Conservation (phyloP, 257 asterid genomes). For the Verbascum thapsus region DNA sequence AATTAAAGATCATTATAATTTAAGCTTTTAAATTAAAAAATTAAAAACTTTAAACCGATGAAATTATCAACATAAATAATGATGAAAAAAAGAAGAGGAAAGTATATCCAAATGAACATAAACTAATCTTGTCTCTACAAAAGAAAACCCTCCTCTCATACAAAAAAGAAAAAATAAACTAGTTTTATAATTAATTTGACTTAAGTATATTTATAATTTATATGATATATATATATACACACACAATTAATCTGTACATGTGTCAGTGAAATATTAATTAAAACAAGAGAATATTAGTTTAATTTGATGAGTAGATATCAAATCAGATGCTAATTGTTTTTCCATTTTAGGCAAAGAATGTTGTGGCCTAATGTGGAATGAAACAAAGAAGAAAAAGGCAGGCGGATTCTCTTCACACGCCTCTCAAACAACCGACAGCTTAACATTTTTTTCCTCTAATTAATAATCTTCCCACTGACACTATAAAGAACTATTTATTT, state of each 20-base stretch:
- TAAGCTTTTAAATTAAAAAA: slow-evolving; percentile 14
- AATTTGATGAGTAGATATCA: slow-evolving; percentile 7
- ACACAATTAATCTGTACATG: too few species aligned
- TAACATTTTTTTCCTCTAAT: slow-evolving; percentile 32
- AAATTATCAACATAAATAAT: not conserved
- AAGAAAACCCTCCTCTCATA: slow-evolving; percentile 11
- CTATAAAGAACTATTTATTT: not conserved
- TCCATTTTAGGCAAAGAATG: slow-evolving; percentile 65
- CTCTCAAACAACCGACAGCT: slow-evolving; percentile 58
- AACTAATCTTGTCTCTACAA: slow-evolving; percentile 31
- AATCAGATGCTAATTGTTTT: slow-evolving; percentile 35
- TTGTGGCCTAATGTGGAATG: slow-evolving; percentile 54
- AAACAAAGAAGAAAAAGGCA: slow-evolving; percentile 43
- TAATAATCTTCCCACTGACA: slow-evolving; percentile 30
- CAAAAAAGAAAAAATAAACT: not conserved
- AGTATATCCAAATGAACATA: slow-evolving; percentile 12
- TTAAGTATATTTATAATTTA: too few species aligned
- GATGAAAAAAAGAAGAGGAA: slow-evolving; percentile 7
- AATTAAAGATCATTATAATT: not conserved
- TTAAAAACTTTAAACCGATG: slow-evolving; percentile 28
- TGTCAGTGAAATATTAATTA: too few species aligned
- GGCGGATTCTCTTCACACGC: slow-evolving; percentile 40
- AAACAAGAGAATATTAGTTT: not conserved
- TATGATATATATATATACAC: not conserved
- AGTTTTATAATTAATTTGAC: not conserved